A percentile compares a stretch with the other conserved stretches of the same genome.
Evolutionary conservation across 2,329 filamentous ascomycete genomes (phyloP).

Genomic region (Aaosphaeria pasadenensis): DNA sequence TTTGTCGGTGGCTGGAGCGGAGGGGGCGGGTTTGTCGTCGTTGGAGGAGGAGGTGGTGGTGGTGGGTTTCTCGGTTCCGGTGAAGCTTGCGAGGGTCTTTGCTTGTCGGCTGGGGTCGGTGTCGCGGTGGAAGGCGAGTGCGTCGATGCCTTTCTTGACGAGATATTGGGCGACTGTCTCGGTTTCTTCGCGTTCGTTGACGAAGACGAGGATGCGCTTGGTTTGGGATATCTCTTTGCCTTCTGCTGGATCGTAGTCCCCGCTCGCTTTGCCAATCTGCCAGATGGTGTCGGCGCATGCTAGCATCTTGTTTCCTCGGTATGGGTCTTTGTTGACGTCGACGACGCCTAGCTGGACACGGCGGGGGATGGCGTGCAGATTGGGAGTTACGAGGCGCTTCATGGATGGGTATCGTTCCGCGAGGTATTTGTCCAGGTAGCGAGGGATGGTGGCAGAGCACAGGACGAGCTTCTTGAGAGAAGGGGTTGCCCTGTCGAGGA

Average conservation of each 20-base stretch:
- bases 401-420: conserved; percentile 78
- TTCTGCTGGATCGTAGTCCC: conserved; percentile 34
- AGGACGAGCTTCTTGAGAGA: conserved; percentile 84
- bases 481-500: conserved; percentile 77
- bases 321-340: conserved; percentile 88
- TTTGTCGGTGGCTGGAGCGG: conserved; percentile 6
- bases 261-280: conserved; percentile 77
- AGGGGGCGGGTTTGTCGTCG: neutral
- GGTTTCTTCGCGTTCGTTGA: conserved; percentile 92
- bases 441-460: conserved; percentile 94
- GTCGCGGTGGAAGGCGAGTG: conserved; percentile 80
- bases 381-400: conserved; percentile 84
- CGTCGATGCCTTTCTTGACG: conserved; percentile 80
- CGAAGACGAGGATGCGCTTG: conserved; percentile 90
- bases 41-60: neutral
- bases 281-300: conserved; percentile 95
- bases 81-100: conserved; percentile 72
- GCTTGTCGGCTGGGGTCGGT: conserved; percentile 73
- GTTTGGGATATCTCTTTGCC: conserved; percentile 60
- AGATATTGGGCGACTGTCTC: conserved; percentile 78
- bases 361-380: conserved; percentile 91
- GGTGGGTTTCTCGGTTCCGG: conserved; percentile 25
- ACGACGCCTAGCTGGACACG: conserved; percentile 92
- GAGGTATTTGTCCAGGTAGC: conserved; percentile 83
- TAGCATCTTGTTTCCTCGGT: conserved; percentile 86